phyloP scores from a whole-genome alignment of 768 basidiomycete genomes.

The Melanogaster broomeanus region DNA sequence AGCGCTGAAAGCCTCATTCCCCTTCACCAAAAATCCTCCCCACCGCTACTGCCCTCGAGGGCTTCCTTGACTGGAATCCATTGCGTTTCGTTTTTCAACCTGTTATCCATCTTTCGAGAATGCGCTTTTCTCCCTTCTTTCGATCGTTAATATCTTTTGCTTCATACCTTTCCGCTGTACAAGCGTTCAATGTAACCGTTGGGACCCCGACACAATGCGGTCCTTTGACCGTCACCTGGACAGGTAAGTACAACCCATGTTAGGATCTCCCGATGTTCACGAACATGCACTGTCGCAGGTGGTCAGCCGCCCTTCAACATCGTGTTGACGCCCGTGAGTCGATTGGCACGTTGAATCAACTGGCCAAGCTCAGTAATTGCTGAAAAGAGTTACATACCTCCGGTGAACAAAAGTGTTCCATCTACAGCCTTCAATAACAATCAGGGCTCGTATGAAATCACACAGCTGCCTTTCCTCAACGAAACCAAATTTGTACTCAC shows the following conservation, averaged over 20 bases:
- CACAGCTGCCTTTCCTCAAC: conserved; percentile 43
- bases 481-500: conserved; percentile 49
- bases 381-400: conserved; percentile 52
- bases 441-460: conserved; percentile 50
- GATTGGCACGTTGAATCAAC: neutral
- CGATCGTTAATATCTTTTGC: conserved; percentile 20
- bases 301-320: conserved; percentile 56
- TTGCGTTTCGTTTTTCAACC: conserved; percentile 6
- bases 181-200: conserved; percentile 49
- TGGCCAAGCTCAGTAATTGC: conserved; percentile 5
- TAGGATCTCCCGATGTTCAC: neutral
- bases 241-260: conserved; percentile 44
- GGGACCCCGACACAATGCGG: conserved; percentile 62
- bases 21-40: conserved; percentile 4
- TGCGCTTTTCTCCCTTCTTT: conserved; percentile 29
- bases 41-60: conserved; percentile 3
- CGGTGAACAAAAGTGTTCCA: conserved; percentile 57
- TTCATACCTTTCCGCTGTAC: conserved; percentile 19
- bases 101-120: conserved; percentile 22
- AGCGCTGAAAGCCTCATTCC: neutral
- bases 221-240: conserved; percentile 60
- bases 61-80: conserved; percentile 7
- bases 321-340: conserved; percentile 52
- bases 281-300: conserved; percentile 37
- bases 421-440: conserved; percentile 53